Percentiles rank a stretch among this genome's conserved stretches.
Evolutionary conservation across 169 alveolate genomes (phyloP).

Genomic region (Cystoisospora suis): DNA sequence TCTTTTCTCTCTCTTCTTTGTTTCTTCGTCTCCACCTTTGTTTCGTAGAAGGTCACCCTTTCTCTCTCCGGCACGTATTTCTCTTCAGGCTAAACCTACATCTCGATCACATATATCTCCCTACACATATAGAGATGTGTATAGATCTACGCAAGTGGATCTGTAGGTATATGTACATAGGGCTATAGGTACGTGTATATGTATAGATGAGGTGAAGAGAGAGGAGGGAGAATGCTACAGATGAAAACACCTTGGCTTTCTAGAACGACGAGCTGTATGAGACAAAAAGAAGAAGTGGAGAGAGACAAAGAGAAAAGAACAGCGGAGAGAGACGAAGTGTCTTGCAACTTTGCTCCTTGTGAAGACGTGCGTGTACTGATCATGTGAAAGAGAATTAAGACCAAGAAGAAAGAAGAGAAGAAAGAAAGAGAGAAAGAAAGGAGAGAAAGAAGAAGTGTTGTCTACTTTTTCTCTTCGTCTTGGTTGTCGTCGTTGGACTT

Average conservation of each 20-base stretch:
- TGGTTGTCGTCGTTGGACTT: too few species aligned
- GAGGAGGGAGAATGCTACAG: not conserved
- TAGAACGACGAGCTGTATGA: not conserved
- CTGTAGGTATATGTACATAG: not conserved
- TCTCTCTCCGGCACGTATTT: not conserved
- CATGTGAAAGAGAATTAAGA: not conserved
- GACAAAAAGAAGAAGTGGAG: not conserved
- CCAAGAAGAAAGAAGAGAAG: not conserved
- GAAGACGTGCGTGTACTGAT: too few species aligned
- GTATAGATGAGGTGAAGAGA: not conserved
- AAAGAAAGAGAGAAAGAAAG: not conserved
- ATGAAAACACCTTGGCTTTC: not conserved
- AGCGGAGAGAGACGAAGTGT: not conserved
- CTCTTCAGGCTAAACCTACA: too few species aligned
- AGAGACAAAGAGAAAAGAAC: not conserved
- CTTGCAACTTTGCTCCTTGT: not conserved
- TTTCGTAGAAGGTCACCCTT: too few species aligned
- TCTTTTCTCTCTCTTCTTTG: too few species aligned
- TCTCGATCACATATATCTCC: too few species aligned
- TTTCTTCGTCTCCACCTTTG: too few species aligned
- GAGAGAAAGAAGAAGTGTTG: not conserved
- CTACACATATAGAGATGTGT: not conserved
- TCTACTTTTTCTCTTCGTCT: too few species aligned
- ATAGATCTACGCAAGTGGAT: not conserved
- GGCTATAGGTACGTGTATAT: not conserved